These are phyloP conservation scores for Trichoderma orchidacearum DNA, from an alignment of 495 filamentous ascomycete species.

Conservation along the genomic window DNA sequence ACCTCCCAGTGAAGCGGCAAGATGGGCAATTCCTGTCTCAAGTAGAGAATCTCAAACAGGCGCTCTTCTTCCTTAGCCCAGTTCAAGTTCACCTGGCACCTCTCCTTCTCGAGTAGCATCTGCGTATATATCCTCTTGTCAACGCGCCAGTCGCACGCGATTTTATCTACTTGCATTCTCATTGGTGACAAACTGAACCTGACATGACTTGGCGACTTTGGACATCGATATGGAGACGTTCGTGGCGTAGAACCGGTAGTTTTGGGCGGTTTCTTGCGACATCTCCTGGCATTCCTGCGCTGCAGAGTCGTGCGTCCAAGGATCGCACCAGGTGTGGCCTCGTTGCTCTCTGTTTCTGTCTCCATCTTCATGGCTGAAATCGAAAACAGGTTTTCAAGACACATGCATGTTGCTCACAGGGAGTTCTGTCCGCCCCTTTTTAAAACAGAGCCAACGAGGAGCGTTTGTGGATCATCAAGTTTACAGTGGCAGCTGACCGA, in stretches of 20 bases:
- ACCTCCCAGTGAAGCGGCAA: neutral
- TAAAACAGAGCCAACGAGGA: too few species aligned
- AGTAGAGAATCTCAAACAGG: conserved; percentile 4
- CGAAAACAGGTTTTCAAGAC: neutral
- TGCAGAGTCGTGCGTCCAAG: neutral
- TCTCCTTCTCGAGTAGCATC: neutral
- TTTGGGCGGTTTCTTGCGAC: neutral
- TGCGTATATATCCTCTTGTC: neutral
- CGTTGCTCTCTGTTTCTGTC: neutral
- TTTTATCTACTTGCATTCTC: neutral
- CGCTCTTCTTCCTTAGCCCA: neutral
- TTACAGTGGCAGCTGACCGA: too few species aligned
- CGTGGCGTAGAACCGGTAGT: neutral
- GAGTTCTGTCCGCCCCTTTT: too few species aligned
- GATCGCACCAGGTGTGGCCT: neutral
- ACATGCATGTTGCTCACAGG: too few species aligned
- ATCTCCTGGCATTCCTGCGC: neutral
- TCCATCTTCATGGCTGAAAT: neutral
- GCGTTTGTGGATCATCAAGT: too few species aligned
- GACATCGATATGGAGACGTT: neutral
- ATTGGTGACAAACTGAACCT: neutral
- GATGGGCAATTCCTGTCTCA: conserved; percentile 1
- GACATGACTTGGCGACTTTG: neutral
- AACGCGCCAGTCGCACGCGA: neutral
- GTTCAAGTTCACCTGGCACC: neutral